Evolutionary conservation across 768 basidiomycete species (phyloP).

Genomic region (Boletus pseudopeckii): DNA sequence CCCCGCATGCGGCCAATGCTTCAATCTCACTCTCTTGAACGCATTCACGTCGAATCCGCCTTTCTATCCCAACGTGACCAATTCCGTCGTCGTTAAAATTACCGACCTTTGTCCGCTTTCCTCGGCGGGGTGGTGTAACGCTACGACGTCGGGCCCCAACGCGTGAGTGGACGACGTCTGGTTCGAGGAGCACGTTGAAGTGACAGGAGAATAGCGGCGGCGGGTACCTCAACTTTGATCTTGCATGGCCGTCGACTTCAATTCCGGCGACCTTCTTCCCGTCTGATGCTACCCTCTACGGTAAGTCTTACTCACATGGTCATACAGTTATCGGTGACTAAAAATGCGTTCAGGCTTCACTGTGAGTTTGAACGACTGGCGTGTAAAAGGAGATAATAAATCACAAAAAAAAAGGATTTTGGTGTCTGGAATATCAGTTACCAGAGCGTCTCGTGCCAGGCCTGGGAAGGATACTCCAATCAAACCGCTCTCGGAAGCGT

Average conservation of each 20-base stretch:
- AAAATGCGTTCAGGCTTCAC: slow-evolving; percentile 38
- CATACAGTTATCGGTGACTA: slow-evolving; percentile 19
- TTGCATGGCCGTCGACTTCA: slow-evolving; percentile 69
- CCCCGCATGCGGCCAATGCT: slow-evolving; percentile 74
- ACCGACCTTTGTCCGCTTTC: slow-evolving; percentile 77
- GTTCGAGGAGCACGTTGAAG: neutral
- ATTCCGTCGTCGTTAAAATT: slow-evolving; percentile 69
- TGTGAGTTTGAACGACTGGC: slow-evolving; percentile 24
- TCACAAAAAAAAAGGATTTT: slow-evolving; percentile 55
- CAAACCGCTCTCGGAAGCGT: slow-evolving; percentile 68
- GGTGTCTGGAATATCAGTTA: slow-evolving; percentile 85
- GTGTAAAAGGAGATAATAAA: neutral
- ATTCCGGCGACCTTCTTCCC: slow-evolving; percentile 76
- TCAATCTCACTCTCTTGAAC: slow-evolving; percentile 70
- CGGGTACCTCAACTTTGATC: slow-evolving; percentile 74
- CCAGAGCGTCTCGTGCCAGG: slow-evolving; percentile 56
- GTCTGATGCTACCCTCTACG: slow-evolving; percentile 63
- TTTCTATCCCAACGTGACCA: slow-evolving; percentile 59
- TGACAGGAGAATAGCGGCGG: slow-evolving; percentile 50
- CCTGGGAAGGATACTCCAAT: slow-evolving; percentile 63
- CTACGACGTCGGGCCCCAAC: slow-evolving; percentile 57
- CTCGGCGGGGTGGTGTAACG: slow-evolving; percentile 66
- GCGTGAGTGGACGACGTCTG: slow-evolving; percentile 41
- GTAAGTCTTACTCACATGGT: slow-evolving; percentile 29
- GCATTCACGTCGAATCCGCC: slow-evolving; percentile 64